Conservation (phyloP, 768 basidiomycete genomes). For the Agrocybe chaxingu region DNA sequence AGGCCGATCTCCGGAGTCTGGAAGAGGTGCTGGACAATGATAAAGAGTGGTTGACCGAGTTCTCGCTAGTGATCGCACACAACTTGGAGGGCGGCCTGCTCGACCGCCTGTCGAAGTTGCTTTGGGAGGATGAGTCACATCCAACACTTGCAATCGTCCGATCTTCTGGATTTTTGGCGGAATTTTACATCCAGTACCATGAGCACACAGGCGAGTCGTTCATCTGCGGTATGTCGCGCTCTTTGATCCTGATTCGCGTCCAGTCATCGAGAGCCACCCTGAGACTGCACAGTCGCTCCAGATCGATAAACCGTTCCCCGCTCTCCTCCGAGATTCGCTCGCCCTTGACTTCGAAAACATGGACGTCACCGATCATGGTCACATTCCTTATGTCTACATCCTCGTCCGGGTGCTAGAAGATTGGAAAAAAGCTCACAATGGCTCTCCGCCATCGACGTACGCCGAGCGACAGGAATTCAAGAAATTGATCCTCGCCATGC, state of each 20-base stretch:
- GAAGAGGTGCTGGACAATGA: slow-evolving; percentile 55
- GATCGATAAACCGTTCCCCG: slow-evolving; percentile 86
- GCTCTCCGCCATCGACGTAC: slow-evolving; percentile 51
- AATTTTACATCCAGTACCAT: slow-evolving; percentile 85
- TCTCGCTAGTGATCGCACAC: slow-evolving; percentile 81
- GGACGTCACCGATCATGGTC: slow-evolving; percentile 87
- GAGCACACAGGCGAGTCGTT: slow-evolving; percentile 73
- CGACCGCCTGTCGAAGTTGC: slow-evolving; percentile 53
- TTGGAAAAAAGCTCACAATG: slow-evolving; percentile 81
- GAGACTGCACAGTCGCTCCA: slow-evolving; percentile 74
- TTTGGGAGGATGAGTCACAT: slow-evolving; percentile 62
- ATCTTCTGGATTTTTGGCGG: slow-evolving; percentile 87
- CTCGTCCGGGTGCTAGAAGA: slow-evolving; percentile 79
- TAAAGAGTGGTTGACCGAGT: slow-evolving; percentile 38
- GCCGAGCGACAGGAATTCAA: slow-evolving; percentile 82
- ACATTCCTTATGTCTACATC: slow-evolving; percentile 88
- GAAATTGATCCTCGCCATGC: slow-evolving; percentile 53
- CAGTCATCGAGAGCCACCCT: slow-evolving; percentile 89
- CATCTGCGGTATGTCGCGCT: background rate
- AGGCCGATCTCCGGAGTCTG: slow-evolving; percentile 54
- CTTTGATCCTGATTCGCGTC: background rate
- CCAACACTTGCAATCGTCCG: slow-evolving; percentile 76
- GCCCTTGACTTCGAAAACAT: slow-evolving; percentile 71
- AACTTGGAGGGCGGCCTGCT: slow-evolving; percentile 63
- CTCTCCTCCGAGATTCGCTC: slow-evolving; percentile 68